A percentile compares a stretch with the other conserved stretches of the same genome.
Conservation (phyloP, 257 asterid species). For the Nicotiana otophora region DNA sequence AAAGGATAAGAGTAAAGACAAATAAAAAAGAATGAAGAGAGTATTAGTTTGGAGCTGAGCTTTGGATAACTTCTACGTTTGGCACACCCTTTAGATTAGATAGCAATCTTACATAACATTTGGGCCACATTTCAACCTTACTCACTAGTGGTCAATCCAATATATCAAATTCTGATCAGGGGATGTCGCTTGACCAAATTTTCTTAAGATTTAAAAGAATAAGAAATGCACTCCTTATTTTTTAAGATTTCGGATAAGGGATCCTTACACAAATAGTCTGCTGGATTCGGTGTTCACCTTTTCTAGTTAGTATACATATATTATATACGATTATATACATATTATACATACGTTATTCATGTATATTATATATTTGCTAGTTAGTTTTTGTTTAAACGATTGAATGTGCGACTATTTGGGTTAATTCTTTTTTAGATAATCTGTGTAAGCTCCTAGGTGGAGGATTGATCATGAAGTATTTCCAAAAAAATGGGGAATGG, state of each 20-base stretch:
- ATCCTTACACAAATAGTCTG: too few species aligned
- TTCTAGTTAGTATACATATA: too few species aligned
- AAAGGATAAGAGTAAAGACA: background rate
- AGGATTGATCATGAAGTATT: background rate
- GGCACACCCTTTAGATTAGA: background rate
- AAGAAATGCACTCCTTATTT: too few species aligned
- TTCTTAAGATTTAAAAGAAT: too few species aligned
- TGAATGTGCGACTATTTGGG: fast-evolving
- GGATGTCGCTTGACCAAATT: background rate
- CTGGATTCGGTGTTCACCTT: too few species aligned
- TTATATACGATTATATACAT: too few species aligned
- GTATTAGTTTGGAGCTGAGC: background rate
- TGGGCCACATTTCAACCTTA: constrained; percentile 4
- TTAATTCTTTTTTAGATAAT: background rate
- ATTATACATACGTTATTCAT: too few species aligned
- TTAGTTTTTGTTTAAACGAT: too few species aligned
- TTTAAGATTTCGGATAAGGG: too few species aligned
- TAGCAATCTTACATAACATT: background rate
- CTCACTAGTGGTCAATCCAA: background rate
- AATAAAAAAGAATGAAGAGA: constrained; percentile 4
- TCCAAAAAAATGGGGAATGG: background rate
- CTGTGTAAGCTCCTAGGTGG: constrained; percentile 4
- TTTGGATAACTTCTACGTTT: constrained; percentile 4
- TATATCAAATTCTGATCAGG: background rate
- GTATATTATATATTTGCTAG: too few species aligned